Evolutionary conservation across 2,329 filamentous ascomycete species (phyloP).

Genomic region (Furcasterigmium furcatum): DNA sequence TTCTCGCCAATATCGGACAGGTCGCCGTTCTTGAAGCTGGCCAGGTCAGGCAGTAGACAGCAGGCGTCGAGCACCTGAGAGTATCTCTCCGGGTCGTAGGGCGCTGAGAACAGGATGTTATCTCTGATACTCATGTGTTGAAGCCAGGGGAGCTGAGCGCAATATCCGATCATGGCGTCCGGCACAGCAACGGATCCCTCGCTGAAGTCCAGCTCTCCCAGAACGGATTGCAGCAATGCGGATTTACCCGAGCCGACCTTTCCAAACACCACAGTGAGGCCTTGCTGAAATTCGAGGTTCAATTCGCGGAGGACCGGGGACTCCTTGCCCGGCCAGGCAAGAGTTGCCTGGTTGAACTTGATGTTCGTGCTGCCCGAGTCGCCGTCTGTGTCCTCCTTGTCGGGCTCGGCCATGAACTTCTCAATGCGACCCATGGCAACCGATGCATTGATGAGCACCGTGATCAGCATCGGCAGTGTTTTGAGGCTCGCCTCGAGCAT

Average conservation of each 20-base stretch:
- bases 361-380: constrained; percentile 34
- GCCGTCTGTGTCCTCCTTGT: constrained; percentile 56
- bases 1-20: constrained; percentile 59
- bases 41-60: constrained; percentile 53
- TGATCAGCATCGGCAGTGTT: constrained; percentile 73
- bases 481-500: constrained; percentile 72
- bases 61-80: constrained; percentile 59
- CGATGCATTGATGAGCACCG: constrained; percentile 74
- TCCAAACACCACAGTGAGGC: constrained; percentile 54
- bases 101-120: constrained; percentile 61
- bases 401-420: constrained; percentile 80
- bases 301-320: constrained; percentile 47
- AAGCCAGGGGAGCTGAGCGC: constrained; percentile 61
- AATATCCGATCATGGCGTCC: constrained; percentile 49
- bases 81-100: constrained; percentile 53
- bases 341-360: constrained; percentile 62
- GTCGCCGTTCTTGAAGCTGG: constrained; percentile 54
- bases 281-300: constrained; percentile 40
- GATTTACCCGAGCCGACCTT: constrained; percentile 62
- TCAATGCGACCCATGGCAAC: constrained; percentile 81
- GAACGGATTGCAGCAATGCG: constrained; percentile 53
- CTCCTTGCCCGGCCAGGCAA: constrained; percentile 72
- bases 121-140: constrained; percentile 64
- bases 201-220: constrained; percentile 65
- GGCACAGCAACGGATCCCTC: constrained; percentile 45